These are phyloP conservation scores for Diaporthe sp. DNA, from an alignment of 2,329 filamentous ascomycete species.

Conservation along the genomic window DNA sequence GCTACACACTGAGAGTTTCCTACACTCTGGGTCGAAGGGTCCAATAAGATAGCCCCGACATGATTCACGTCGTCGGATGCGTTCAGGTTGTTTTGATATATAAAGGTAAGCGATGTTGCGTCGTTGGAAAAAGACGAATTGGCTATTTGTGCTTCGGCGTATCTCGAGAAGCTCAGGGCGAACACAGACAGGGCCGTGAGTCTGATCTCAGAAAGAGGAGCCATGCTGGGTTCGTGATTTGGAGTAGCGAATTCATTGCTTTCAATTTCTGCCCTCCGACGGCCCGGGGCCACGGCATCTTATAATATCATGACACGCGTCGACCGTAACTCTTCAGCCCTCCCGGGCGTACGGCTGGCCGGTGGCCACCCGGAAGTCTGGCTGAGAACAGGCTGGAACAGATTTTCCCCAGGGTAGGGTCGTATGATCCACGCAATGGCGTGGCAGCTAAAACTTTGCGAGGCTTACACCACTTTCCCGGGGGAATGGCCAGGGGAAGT, in stretches of 20 bases:
- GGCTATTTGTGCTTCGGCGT: not conserved
- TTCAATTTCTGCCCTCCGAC: not conserved
- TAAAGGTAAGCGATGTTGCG: slow-evolving; percentile 61
- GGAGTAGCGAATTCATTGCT: not conserved
- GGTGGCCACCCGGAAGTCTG: not conserved
- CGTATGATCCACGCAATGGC: not conserved
- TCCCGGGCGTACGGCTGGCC: slow-evolving; percentile 29
- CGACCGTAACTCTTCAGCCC: not conserved
- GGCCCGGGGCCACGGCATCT: not conserved
- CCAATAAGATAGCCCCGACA: slow-evolving; percentile 64
- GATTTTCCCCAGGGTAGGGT: slow-evolving; percentile 2
- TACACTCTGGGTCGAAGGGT: slow-evolving; percentile 54
- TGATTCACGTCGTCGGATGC: slow-evolving; percentile 66
- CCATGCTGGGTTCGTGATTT: slow-evolving; percentile 13
- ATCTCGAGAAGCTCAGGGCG: slow-evolving; percentile 7
- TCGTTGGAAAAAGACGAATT: slow-evolving; percentile 48
- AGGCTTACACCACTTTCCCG: not conserved
- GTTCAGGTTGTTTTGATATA: slow-evolving; percentile 70
- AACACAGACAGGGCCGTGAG: slow-evolving; percentile 25
- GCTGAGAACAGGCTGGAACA: not conserved
- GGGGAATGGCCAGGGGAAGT: not conserved
- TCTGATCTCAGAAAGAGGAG: slow-evolving; percentile 2
- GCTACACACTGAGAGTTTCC: slow-evolving; percentile 60
- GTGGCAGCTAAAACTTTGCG: not conserved
- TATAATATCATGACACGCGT: slow-evolving; percentile 12